phyloP scores from a whole-genome alignment of 1,139 yeast species.

The Saccharomycopsis hybrid region DNA sequence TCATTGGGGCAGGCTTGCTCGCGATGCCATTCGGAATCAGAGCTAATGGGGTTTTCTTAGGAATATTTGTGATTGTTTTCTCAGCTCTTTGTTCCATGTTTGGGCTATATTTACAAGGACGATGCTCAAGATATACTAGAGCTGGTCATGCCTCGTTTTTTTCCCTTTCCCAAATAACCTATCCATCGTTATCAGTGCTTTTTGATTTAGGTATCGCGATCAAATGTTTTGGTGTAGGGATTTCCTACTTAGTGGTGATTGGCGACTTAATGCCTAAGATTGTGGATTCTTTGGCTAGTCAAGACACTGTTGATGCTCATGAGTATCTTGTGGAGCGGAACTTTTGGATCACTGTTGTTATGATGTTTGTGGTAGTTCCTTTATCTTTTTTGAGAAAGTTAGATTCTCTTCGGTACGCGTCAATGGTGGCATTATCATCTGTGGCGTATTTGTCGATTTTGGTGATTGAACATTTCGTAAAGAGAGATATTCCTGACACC shows the following conservation, averaged over 20 bases:
- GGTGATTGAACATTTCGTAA: conserved; percentile 50
- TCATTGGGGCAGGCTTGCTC: conserved; percentile 83
- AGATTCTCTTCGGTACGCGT: conserved; percentile 65
- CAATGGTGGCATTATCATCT: conserved; percentile 60
- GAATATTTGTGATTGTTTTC: conserved; percentile 54
- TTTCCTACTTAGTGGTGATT: conserved; percentile 66
- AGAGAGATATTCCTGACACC: conserved; percentile 33
- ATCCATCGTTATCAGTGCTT: conserved; percentile 72
- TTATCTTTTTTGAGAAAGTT: conserved; percentile 57
- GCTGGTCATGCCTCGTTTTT: conserved; percentile 78
- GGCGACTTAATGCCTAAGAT: conserved; percentile 76
- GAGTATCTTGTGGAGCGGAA: conserved; percentile 40
- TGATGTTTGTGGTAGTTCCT: conserved; percentile 50
- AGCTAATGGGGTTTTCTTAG: conserved; percentile 73
- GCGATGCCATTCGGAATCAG: conserved; percentile 90
- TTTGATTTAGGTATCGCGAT: conserved; percentile 88
- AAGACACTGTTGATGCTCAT: conserved; percentile 23
- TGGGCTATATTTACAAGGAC: conserved; percentile 70
- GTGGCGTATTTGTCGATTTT: conserved; percentile 60
- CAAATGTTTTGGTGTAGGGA: conserved; percentile 81
- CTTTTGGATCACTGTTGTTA: conserved; percentile 59
- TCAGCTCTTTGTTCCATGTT: conserved; percentile 70
- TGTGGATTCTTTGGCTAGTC: conserved; percentile 37
- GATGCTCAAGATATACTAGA: conserved; percentile 57
- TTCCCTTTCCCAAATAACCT: conserved; percentile 68